A percentile compares a stretch with the other conserved stretches of the same genome.
Evolutionary conservation across 192 early-diverging fungal genomes (phyloP).

Genomic region (Pilaira anomala): DNA sequence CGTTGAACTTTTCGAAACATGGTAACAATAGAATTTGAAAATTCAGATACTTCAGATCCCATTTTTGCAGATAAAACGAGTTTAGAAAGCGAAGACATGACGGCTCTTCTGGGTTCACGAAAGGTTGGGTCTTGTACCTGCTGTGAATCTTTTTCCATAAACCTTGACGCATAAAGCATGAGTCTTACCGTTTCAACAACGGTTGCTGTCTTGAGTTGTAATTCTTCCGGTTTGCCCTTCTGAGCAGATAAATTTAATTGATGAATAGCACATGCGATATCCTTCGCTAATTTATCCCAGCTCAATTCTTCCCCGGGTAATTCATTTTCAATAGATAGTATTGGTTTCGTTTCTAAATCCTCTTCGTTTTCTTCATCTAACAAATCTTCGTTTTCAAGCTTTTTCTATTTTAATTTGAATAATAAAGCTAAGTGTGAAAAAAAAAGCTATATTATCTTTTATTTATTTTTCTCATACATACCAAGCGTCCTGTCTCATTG

Average conservation of each 20-base stretch:
- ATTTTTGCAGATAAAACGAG: slow-evolving; percentile 69
- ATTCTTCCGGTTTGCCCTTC: slow-evolving; percentile 17
- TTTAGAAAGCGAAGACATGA: slow-evolving; percentile 67
- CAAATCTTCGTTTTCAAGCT: neutral
- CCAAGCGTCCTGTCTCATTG: slow-evolving; percentile 47
- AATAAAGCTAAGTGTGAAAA: neutral
- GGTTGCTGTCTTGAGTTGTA: slow-evolving; percentile 33
- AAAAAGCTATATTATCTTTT: neutral
- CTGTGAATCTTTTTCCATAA: slow-evolving; percentile 58
- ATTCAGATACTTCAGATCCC: slow-evolving; percentile 64
- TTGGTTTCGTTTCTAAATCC: neutral
- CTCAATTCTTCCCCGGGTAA: slow-evolving; percentile 22
- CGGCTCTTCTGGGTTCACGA: slow-evolving; percentile 35
- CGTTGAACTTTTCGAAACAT: slow-evolving; percentile 63
- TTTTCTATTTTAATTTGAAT: too few relatives aligned
- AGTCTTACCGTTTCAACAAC: slow-evolving; percentile 77
- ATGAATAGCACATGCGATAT: slow-evolving; percentile 49
- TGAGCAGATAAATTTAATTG: slow-evolving; percentile 39
- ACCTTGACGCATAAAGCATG: slow-evolving; percentile 77
- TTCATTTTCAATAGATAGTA: neutral
- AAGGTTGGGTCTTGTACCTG: slow-evolving; percentile 38
- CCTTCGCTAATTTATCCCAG: slow-evolving; percentile 50
- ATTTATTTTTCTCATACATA: slow-evolving; percentile 17
- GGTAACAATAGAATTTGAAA: slow-evolving; percentile 59
- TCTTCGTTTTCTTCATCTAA: neutral